phyloP scores from a whole-genome alignment of 352 stramenopile genomes.

The Globisporangium yorkense region DNA sequence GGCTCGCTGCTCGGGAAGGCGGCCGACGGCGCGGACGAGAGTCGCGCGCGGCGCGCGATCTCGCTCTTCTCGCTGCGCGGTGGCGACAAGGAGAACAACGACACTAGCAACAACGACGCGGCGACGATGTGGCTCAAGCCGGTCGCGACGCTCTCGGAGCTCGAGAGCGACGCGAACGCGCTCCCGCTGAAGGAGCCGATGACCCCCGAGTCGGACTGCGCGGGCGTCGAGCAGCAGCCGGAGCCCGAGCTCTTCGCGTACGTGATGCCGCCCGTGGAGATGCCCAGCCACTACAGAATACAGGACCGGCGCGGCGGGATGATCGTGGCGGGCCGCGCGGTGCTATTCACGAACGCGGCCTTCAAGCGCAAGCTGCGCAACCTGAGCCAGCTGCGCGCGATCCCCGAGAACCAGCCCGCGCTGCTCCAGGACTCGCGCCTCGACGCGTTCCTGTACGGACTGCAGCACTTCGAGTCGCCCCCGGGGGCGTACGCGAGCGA shows the following conservation, averaged over 20 bases:
- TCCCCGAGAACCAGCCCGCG: constrained; percentile 23
- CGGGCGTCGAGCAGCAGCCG: background rate
- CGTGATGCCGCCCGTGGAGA: constrained; percentile 35
- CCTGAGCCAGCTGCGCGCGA: constrained; percentile 24
- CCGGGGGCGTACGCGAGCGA: background rate
- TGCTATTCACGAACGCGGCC: constrained; percentile 51
- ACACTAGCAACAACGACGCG: background rate
- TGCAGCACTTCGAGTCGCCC: background rate
- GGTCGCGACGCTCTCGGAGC: background rate
- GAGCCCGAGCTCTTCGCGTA: constrained; percentile 9
- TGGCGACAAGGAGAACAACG: background rate
- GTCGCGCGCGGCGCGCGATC: background rate
- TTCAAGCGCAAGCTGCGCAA: constrained; percentile 53
- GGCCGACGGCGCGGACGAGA: background rate
- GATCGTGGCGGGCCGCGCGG: constrained; percentile 33
- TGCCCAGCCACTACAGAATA: constrained; percentile 42
- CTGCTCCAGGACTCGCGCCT: constrained; percentile 1
- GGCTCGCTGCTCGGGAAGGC: constrained; percentile 1
- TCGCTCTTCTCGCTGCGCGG: constrained; percentile 2
- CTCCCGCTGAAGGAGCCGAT: background rate
- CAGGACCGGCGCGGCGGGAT: constrained; percentile 47
- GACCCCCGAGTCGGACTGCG: background rate
- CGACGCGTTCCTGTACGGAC: background rate
- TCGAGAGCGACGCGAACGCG: background rate
- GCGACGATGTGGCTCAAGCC: constrained; percentile 5